A percentile compares a stretch with the other conserved stretches of the same genome.
These are phyloP conservation scores for Trichosporon sp. DNA, from an alignment of 1,284 basidiomycete genomes.

Conservation along the genomic window DNA sequence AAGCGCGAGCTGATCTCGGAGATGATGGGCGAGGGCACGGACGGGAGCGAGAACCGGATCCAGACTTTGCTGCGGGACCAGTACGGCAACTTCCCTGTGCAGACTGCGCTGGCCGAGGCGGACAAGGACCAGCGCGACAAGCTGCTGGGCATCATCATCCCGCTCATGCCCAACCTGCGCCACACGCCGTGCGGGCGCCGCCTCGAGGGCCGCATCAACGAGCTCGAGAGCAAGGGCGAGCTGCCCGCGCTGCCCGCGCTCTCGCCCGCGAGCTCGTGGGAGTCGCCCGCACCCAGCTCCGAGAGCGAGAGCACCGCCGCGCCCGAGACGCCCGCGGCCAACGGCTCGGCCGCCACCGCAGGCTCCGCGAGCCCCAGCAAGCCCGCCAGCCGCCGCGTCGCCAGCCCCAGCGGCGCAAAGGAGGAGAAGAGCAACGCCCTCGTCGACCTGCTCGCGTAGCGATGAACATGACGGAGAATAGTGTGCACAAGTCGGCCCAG, in stretches of 20 bases:
- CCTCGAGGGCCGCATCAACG: slow-evolving; percentile 29
- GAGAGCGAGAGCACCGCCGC: background rate
- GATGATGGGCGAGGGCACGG: slow-evolving; percentile 51
- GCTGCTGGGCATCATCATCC: slow-evolving; percentile 36
- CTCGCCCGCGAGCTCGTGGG: background rate
- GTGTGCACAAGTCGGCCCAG: background rate
- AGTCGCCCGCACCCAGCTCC: background rate
- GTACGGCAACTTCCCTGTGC: slow-evolving; percentile 45
- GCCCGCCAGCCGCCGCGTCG: slow-evolving; percentile 7
- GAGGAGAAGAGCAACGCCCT: slow-evolving; percentile 10
- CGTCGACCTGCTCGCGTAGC: slow-evolving; percentile 5
- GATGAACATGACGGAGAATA: background rate
- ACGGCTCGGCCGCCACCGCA: too few species aligned
- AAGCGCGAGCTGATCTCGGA: slow-evolving; percentile 71
- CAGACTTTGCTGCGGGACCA: slow-evolving; percentile 35
- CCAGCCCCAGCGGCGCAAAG: slow-evolving; percentile 1
- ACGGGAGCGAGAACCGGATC: slow-evolving; percentile 28
- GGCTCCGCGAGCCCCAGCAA: background rate
- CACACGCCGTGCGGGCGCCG: slow-evolving; percentile 43
- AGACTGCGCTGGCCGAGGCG: slow-evolving; percentile 38
- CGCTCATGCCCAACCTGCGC: slow-evolving; percentile 33
- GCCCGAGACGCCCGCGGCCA: background rate
- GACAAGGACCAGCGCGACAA: slow-evolving; percentile 33
- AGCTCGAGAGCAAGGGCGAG: slow-evolving; percentile 23
- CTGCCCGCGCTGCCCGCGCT: slow-evolving; percentile 7